Conservation (phyloP, 352 stramenopile species). For the Globisporangium sylvaticum region DNA sequence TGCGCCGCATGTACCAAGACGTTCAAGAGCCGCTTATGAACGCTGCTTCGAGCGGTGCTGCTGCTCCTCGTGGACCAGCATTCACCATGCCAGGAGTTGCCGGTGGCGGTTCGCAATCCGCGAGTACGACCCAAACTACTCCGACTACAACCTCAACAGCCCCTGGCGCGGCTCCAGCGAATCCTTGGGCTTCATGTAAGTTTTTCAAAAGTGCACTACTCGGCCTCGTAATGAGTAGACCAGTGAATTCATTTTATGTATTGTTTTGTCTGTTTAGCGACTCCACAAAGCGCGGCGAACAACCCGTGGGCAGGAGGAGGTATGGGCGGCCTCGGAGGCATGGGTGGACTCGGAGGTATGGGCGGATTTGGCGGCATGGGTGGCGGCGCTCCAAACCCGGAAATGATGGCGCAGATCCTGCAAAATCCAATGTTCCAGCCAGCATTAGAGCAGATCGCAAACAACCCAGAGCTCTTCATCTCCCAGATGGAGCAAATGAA, state of each 20-base stretch:
- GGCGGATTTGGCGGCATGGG: conserved; percentile 17
- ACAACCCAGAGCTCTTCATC: conserved; percentile 77
- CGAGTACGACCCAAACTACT: conserved; percentile 21
- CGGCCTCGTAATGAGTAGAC: not conserved
- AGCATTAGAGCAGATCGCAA: conserved; percentile 77
- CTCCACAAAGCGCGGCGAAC: not conserved
- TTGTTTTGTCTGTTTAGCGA: conserved; percentile 2
- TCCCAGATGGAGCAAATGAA: conserved; percentile 87
- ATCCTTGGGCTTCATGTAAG: conserved; percentile 55
- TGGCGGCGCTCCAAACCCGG: conserved; percentile 37
- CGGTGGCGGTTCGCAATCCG: conserved; percentile 28
- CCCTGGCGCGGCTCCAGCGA: conserved; percentile 19
- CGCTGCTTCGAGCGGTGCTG: conserved; percentile 55
- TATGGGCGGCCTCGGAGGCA: not conserved
- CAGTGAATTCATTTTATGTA: not conserved
- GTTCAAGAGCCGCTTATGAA: conserved; percentile 97
- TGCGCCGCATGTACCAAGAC: conserved; percentile 93
- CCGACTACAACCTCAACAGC: conserved; percentile 19
- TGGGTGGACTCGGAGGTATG: conserved; percentile 1
- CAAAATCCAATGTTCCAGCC: conserved; percentile 86
- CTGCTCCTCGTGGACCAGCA: conserved; percentile 43
- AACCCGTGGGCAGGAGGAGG: conserved; percentile 14
- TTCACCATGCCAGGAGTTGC: conserved; percentile 85
- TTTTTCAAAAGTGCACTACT: not conserved
- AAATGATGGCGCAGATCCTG: conserved; percentile 83